Evolutionary conservation across 1,284 basidiomycete genomes (phyloP).

Genomic region (Trametes polyzona): DNA sequence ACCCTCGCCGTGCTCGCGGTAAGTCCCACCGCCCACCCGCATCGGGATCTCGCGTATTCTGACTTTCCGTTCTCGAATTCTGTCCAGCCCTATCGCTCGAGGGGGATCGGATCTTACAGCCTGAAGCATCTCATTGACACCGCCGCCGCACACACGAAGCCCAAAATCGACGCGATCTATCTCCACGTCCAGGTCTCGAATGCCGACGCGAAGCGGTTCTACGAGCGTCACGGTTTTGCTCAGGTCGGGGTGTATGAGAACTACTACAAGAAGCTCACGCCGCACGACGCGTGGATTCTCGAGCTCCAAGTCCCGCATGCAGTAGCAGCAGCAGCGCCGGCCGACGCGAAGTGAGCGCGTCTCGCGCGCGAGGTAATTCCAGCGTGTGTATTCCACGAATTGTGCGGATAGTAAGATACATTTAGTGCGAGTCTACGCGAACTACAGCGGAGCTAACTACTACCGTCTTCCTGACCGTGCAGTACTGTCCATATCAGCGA

Average conservation of each 20-base stretch:
- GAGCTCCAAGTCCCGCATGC: conserved; percentile 54
- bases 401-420: conserved; percentile 28
- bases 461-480: conserved; percentile 14
- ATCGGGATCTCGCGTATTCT: conserved; percentile 22
- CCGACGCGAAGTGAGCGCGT: conserved; percentile 20
- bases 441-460: conserved; percentile 27
- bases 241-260: conserved; percentile 64
- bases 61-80: not conserved
- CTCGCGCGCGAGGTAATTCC: not conserved
- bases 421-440: conserved; percentile 26
- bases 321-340: not conserved
- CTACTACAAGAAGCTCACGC: conserved; percentile 84
- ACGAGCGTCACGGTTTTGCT: conserved; percentile 76
- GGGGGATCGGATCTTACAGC: conserved; percentile 69
- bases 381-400: conserved; percentile 16
- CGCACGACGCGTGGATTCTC: conserved; percentile 80
- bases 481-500: conserved; percentile 27
- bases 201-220: conserved; percentile 70
- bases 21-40: conserved; percentile 40
- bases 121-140: conserved; percentile 67
- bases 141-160: conserved; percentile 58
- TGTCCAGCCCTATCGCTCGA: conserved; percentile 76
- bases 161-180: conserved; percentile 69
- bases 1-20: conserved; percentile 85
- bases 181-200: conserved; percentile 83